Conservation (phyloP, 2,329 filamentous ascomycete species). For the Neospermospora avenae region DNA sequence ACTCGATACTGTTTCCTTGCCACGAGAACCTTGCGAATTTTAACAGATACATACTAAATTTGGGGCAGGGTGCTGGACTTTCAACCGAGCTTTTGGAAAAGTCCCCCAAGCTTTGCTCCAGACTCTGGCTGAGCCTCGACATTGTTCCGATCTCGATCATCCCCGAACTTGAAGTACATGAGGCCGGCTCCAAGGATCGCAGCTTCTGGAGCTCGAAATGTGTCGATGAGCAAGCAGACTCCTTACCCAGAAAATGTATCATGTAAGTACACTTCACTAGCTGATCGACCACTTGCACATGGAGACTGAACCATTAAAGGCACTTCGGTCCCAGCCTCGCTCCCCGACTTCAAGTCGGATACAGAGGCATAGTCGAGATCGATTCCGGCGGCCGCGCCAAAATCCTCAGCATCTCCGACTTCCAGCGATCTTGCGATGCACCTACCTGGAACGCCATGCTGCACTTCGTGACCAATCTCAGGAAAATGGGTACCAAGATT, state of each 20-base stretch:
- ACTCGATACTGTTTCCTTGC: too few relatives aligned
- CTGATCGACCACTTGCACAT: neutral
- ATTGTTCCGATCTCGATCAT: conserved; percentile 67
- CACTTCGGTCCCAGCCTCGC: conserved; percentile 70
- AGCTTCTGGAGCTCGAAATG: conserved; percentile 52
- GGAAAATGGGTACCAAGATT: conserved; percentile 51
- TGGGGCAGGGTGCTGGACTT: conserved; percentile 72
- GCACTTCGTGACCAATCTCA: conserved; percentile 52
- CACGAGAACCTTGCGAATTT: too few relatives aligned
- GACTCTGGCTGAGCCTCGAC: conserved; percentile 73
- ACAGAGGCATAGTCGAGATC: conserved; percentile 54
- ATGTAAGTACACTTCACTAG: conserved; percentile 49
- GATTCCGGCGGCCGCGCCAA: conserved; percentile 50
- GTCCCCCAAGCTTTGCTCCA: conserved; percentile 64
- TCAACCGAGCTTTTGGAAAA: conserved; percentile 55
- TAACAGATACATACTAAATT: too few relatives aligned
- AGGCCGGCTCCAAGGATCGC: conserved; percentile 36
- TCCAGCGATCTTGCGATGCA: conserved; percentile 47
- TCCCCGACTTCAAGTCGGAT: conserved; percentile 62
- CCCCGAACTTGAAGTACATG: conserved; percentile 38
- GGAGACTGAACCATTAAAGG: conserved; percentile 38
- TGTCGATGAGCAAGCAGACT: conserved; percentile 80
- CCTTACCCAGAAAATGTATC: conserved; percentile 75
- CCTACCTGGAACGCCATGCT: conserved; percentile 55
- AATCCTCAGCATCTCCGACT: conserved; percentile 49